Evolutionary conservation across 345 rosid species (phyloP), one percentile per base, ranked within the genome.

Genomic region (Anacardium occidentale): DNA sequence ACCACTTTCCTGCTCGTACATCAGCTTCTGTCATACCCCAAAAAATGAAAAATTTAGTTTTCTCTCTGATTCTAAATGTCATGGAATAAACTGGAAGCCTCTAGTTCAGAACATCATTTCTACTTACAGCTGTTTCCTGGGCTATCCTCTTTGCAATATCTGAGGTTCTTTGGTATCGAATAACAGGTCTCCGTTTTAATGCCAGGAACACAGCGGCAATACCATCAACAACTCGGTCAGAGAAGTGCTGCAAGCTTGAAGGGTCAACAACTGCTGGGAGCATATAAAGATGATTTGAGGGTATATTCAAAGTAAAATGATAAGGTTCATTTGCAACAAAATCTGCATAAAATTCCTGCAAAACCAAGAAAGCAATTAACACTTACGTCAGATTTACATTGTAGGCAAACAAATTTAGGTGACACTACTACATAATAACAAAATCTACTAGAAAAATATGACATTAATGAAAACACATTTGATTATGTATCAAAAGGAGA

Each of bases 1-100:
- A 66, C 94, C 94, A 61, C 96, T 95, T 84, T 95, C 98, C 65
- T 92, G 96, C 89, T 95, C 96, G 86, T 92, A 89, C 99, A 95
- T 95, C 83, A 95, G 77, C 74, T 92, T 95, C 99, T 95, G 92
- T 68, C 63, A 82, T 62, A 71, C 26, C 75, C 64, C 74, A 54
- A 64, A 53, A 24, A 25, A 34, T 25, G 4, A 51, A 62, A 58
- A 60, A 11, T 60, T 72, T 11, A 74, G 74, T 54, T n/a, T 59
- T 56, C 73, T 56, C 50, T 56, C 40, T 20, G 40, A 15, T 29
- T 9, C 29, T n/a, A 52, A 45, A 11, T 45, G 37, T 34, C 69
- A 54, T 9, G n/a, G 60, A 40, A 75, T 15, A 66, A 55, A 50
- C 24, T 73, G 42, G 32, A 52, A 61, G 70, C 22, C 55, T 69